phyloP scores from a whole-genome alignment of 164 flowering plant species.

The grape (Vitis vinifera) region DNA sequence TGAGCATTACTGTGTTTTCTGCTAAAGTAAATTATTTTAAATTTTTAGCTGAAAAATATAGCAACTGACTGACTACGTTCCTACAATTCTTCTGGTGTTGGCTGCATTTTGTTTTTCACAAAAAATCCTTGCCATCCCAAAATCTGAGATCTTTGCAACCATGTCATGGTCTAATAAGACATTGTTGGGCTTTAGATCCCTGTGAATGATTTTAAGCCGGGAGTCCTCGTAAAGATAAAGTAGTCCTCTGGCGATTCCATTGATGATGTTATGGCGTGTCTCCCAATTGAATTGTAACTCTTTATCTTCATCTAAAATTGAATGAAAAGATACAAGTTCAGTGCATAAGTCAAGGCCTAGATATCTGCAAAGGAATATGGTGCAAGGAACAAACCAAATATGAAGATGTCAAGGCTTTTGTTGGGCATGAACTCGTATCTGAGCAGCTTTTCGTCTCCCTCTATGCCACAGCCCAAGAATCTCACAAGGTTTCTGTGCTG shows the following conservation, averaged over 20 bases:
- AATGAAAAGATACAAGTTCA: no score
- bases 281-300: conserved; percentile 20
- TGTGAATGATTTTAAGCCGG: no score
- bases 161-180: conserved; percentile 27
- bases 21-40: no score
- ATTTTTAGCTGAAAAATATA: not conserved
- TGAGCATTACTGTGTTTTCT: no score
- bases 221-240: conserved; percentile 41
- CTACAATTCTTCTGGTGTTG: conserved; percentile 28
- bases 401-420: conserved; percentile 14
- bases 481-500: no score
- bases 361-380: no score
- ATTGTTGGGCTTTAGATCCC: conserved; percentile 16
- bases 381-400: conserved; percentile 20
- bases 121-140: conserved; percentile 34
- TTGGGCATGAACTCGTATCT: conserved; percentile 15
- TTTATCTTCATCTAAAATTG: no score
- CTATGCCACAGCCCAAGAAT: conserved; percentile 18
- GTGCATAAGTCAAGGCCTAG: no score
- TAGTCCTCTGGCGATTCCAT: conserved; percentile 32
- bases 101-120: conserved; percentile 17
- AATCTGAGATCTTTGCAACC: conserved; percentile 31
- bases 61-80: conserved; percentile 26
- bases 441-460: conserved; percentile 25
- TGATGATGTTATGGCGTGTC: conserved; percentile 21